Base-by-base conservation (phyloP, 192 early-diverging fungal genomes). In the Coemansia sp. region DNA sequence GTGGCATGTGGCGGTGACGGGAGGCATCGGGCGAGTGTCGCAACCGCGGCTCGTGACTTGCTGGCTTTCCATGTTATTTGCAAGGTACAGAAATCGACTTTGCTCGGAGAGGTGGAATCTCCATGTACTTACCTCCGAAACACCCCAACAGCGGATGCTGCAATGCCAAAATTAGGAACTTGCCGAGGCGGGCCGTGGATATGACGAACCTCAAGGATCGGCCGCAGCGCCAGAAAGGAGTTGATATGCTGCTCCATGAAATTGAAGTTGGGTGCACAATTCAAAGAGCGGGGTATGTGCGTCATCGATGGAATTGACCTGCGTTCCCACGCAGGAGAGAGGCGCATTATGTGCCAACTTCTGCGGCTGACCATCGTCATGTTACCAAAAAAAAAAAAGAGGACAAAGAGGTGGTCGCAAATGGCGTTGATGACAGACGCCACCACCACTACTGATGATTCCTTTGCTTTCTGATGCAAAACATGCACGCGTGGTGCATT, bases 281-380 rank as follows among this genome's bases (percentile, higher is more conserved):
- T 22, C 22, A n/a, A 29, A 58, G 27, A 22, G 24, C 13, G 24
- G 51, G 51, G 24, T 27, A 55, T 13, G 51, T 55, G 55, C 31
- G 55, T 58, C 55, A 58, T 32, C 13, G 55, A 58, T 31, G 55
- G 7, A 58, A 32, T 31, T 58, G 55, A 15, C 55, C 15, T 58
- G 29, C 55, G 55, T 58, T 34, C 31, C 15, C 31, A 58, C 55
- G 29, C 24, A 24, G 50, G 50, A 4, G 22, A 22, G 19, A 24
- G 46, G 27, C 24, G 51, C 51, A 13, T 55, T 10, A 29, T 55
- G 55, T 58, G 55, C 55, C 29, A 17, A 5, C 24, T 31, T 29
- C 29, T 2, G 55, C 55, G 55, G 55, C 55, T 58, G 55, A 58
- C 55, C 15, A 5, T n/a, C 31, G 29, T 58, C 55, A 58, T 58